A percentile compares a stretch with the other conserved stretches of the same genome.
Evolutionary conservation across 129 eudicot species (phyloP).

Genomic region (Erigeron canadensis): DNA sequence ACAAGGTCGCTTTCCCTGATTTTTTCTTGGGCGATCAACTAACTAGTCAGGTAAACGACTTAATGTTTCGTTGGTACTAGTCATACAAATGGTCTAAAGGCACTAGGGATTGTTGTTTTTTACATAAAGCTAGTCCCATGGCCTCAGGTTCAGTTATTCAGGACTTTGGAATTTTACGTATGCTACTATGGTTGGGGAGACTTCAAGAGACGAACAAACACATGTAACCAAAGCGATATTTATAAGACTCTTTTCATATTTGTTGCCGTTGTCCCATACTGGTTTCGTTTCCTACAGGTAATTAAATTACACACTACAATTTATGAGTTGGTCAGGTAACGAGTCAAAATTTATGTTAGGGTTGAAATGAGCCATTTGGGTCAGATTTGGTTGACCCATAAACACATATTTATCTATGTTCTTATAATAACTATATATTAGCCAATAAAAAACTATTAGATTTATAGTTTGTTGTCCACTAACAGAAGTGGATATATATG

Average conservation of each 20-base stretch:
- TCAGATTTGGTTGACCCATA: not conserved
- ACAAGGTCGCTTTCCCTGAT: constrained; percentile 29
- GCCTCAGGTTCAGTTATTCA: constrained; percentile 35
- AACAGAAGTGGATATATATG: no score
- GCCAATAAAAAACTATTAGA: no score
- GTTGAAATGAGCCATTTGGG: not conserved
- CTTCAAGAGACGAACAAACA: constrained; percentile 39
- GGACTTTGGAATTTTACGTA: constrained; percentile 30
- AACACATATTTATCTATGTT: no score
- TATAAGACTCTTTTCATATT: constrained; percentile 23
- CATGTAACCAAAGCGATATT: constrained; percentile 20
- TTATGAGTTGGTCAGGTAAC: no score
- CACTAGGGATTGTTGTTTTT: no score
- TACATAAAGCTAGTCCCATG: no score
- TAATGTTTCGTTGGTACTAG: not conserved
- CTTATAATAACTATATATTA: no score
- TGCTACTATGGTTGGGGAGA: constrained; percentile 40
- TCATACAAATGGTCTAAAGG: constrained; percentile 12
- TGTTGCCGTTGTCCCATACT: constrained; percentile 32
- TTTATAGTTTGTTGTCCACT: no score
- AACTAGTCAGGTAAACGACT: constrained; percentile 36
- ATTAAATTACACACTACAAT: not conserved
- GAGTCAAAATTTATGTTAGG: no score
- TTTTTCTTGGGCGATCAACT: constrained; percentile 40
- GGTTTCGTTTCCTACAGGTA: constrained; percentile 40